These are phyloP conservation scores for Lumnitzera racemosa DNA, from an alignment of 345 rosid species.

Conservation along the genomic window DNA sequence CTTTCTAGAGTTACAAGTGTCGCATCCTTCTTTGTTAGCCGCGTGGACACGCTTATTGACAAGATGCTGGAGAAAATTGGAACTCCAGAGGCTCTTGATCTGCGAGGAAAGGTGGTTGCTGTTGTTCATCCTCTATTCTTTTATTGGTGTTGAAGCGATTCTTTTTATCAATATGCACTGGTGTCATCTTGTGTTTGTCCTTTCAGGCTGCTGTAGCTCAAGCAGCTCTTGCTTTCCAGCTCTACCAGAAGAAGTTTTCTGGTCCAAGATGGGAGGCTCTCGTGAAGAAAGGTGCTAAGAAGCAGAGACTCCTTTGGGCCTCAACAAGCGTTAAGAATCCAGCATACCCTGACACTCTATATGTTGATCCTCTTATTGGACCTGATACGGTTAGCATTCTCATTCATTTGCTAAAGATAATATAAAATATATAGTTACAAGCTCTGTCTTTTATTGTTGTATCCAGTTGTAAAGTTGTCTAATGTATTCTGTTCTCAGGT, in stretches of 20 bases:
- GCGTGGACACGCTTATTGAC: conserved; percentile 93
- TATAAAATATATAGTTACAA: neutral
- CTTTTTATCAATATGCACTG: conserved; percentile 7
- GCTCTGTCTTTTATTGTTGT: neutral
- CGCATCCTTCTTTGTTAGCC: conserved; percentile 97
- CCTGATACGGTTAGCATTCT: conserved; percentile 68
- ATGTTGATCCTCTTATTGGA: conserved; percentile 89
- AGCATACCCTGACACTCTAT: conserved; percentile 83
- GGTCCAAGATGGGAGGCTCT: conserved; percentile 98
- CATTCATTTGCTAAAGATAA: neutral
- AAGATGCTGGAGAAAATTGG: conserved; percentile 90
- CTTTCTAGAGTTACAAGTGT: conserved; percentile 96
- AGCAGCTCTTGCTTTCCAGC: conserved; percentile 86
- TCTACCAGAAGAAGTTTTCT: conserved; percentile 95
- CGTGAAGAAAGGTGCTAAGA: conserved; percentile 95
- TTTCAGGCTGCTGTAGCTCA: conserved; percentile 95
- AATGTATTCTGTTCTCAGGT: conserved; percentile 36
- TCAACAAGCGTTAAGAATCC: conserved; percentile 98
- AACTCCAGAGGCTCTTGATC: conserved; percentile 90
- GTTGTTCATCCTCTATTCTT: neutral
- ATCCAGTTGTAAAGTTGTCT: neutral
- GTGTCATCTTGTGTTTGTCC: conserved; percentile 6
- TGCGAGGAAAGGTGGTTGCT: conserved; percentile 80
- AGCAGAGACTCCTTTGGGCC: conserved; percentile 93
- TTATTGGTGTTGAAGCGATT: neutral